Conservation (phyloP, 177 flowering plant genomes). For the Vitis hybrid region DNA sequence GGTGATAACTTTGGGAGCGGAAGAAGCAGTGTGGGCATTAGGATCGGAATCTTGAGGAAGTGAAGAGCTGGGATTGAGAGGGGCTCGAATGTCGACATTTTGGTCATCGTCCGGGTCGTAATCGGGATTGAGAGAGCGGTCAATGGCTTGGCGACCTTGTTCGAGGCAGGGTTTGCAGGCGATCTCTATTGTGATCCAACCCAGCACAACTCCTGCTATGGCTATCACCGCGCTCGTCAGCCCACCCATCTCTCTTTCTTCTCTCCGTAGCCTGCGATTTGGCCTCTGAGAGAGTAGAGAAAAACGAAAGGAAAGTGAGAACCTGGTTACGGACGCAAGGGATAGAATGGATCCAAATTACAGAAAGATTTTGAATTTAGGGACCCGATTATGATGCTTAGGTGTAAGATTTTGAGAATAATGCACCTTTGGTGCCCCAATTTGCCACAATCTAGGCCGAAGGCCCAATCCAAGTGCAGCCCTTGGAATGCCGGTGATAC, state of each 20-base stretch:
- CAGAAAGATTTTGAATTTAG: too few relatives aligned
- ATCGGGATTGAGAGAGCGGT: constrained; percentile 79
- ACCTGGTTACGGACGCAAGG: too few relatives aligned
- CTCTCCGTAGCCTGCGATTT: constrained; percentile 13
- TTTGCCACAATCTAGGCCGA: too few relatives aligned
- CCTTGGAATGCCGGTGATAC: too few relatives aligned
- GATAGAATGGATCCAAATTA: too few relatives aligned
- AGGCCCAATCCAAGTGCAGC: too few relatives aligned
- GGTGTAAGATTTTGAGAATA: too few relatives aligned
- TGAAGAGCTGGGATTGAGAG: constrained; percentile 37
- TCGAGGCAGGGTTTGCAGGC: constrained; percentile 99
- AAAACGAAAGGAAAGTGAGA: not conserved
- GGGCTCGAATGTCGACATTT: constrained; percentile 34
- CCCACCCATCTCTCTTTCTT: constrained; percentile 53
- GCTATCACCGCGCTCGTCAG: constrained; percentile 77
- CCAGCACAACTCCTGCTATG: constrained; percentile 66
- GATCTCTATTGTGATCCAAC: constrained; percentile 90
- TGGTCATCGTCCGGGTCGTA: constrained; percentile 80
- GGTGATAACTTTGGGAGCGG: constrained; percentile 8
- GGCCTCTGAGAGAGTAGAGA: constrained; percentile 1
- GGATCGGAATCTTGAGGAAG: constrained; percentile 9
- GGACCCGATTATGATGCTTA: fast-evolving
- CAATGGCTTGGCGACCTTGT: constrained; percentile 85
- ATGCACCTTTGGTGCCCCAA: too few relatives aligned
- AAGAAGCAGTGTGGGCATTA: not conserved